Evolutionary conservation across 306 rosid species (phyloP).

Genomic region (Cicer arietinum): DNA sequence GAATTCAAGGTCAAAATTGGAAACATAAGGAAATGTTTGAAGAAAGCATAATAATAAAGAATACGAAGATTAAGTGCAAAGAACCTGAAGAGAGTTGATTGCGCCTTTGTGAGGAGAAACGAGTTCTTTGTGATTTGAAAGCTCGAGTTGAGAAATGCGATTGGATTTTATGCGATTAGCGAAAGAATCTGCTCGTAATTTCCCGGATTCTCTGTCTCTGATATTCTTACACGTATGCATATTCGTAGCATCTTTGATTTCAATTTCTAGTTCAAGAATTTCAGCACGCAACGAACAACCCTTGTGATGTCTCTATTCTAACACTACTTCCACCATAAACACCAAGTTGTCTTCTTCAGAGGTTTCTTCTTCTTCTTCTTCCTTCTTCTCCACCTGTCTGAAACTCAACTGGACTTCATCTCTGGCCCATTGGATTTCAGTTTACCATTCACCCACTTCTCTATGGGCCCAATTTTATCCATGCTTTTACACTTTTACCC

Average conservation of each 20-base stretch:
- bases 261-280: not conserved
- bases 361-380: too few relatives aligned
- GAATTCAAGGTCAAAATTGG: constrained; percentile 52
- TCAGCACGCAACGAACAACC: not conserved
- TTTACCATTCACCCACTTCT: too few relatives aligned
- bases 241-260: constrained; percentile 76
- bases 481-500: too few relatives aligned
- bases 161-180: constrained; percentile 71
- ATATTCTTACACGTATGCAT: constrained; percentile 95
- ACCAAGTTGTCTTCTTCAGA: too few relatives aligned
- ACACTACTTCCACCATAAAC: too few relatives aligned
- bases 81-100: constrained; percentile 84
- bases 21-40: not conserved
- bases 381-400: too few relatives aligned
- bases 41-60: not conserved
- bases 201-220: constrained; percentile 89
- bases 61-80: too few relatives aligned
- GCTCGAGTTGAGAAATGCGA: constrained; percentile 61
- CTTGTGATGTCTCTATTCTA: not conserved
- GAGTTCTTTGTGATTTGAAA: constrained; percentile 77
- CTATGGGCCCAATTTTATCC: too few relatives aligned
- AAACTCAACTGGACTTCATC: too few relatives aligned
- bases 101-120: constrained; percentile 82
- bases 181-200: constrained; percentile 62
- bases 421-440: too few relatives aligned